Evolutionary conservation across 2,329 filamentous ascomycete species (phyloP).

Genomic region (Fusarium tanahbumbuense): DNA sequence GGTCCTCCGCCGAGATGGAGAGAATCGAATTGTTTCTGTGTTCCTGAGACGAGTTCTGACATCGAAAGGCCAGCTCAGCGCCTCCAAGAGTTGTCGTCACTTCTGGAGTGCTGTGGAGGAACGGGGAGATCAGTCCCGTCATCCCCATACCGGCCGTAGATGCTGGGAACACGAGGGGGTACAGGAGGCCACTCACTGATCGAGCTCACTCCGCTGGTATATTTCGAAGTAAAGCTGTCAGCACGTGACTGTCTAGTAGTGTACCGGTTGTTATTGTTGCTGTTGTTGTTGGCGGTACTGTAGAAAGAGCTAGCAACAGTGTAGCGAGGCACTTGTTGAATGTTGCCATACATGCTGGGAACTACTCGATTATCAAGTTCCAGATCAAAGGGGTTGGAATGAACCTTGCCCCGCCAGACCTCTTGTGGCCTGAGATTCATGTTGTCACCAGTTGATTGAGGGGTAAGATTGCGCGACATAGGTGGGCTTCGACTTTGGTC

Average conservation of each 20-base stretch:
- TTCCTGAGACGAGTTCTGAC: slow-evolving; percentile 7
- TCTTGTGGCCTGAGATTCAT: slow-evolving; percentile 50
- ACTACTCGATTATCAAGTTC: slow-evolving; percentile 54
- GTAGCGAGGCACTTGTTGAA: slow-evolving; percentile 39
- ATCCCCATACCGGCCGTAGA: slow-evolving; percentile 24
- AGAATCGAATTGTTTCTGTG: slow-evolving; percentile 28
- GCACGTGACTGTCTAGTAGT: slow-evolving; percentile 57
- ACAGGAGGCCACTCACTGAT: slow-evolving; percentile 46
- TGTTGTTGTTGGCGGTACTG: slow-evolving; percentile 21
- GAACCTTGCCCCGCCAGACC: slow-evolving; percentile 65
- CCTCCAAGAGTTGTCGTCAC: slow-evolving; percentile 27
- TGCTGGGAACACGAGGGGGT: slow-evolving; percentile 21
- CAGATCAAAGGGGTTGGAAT: slow-evolving; percentile 74
- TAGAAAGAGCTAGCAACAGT: slow-evolving; percentile 43
- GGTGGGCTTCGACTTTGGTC: slow-evolving; percentile 63
- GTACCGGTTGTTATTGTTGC: slow-evolving; percentile 52
- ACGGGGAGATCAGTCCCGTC: slow-evolving; percentile 27
- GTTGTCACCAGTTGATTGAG: slow-evolving; percentile 46
- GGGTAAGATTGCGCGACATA: slow-evolving; percentile 47
- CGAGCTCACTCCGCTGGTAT: slow-evolving; percentile 63
- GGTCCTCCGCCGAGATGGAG: slow-evolving; percentile 31
- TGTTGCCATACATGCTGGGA: slow-evolving; percentile 27
- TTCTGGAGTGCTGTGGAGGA: slow-evolving; percentile 32
- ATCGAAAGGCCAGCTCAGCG: slow-evolving; percentile 27
- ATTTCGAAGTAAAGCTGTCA: slow-evolving; percentile 55